Evolutionary conservation across 371 early-diverging fungal species (phyloP).

Genomic region (Mortierella sp.): DNA sequence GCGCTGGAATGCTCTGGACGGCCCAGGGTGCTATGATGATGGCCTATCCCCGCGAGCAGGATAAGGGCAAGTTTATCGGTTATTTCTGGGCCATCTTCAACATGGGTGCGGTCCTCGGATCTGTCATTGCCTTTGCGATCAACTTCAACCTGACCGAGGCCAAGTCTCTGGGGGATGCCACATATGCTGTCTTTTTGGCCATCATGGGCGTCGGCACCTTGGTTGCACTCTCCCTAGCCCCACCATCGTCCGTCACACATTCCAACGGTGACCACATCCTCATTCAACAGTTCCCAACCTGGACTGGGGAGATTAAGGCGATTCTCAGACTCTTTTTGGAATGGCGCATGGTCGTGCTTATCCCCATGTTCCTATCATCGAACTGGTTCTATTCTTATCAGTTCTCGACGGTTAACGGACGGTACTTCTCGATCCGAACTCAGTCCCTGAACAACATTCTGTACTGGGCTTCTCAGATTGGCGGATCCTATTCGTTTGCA

Average conservation of each 20-base stretch:
- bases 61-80: slow-evolving; percentile 81
- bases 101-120: slow-evolving; percentile 70
- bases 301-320: slow-evolving; percentile 65
- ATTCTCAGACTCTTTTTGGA: slow-evolving; percentile 73
- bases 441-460: slow-evolving; percentile 57
- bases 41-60: slow-evolving; percentile 81
- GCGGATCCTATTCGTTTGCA: slow-evolving; percentile 69
- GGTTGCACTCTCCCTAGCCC: slow-evolving; percentile 65
- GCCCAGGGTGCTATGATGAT: slow-evolving; percentile 87
- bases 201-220: slow-evolving; percentile 71
- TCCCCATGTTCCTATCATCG: slow-evolving; percentile 78
- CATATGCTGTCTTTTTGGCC: slow-evolving; percentile 74
- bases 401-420: slow-evolving; percentile 56
- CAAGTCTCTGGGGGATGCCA: slow-evolving; percentile 42
- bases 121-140: slow-evolving; percentile 74
- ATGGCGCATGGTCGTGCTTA: slow-evolving; percentile 67
- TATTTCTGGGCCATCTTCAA: slow-evolving; percentile 90
- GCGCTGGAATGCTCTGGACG: slow-evolving; percentile 74
- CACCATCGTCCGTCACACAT: slow-evolving; percentile 69
- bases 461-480: slow-evolving; percentile 79
- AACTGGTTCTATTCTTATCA: slow-evolving; percentile 86
- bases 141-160: slow-evolving; percentile 63
- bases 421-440: slow-evolving; percentile 47
- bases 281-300: slow-evolving; percentile 63
- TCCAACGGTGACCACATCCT: slow-evolving; percentile 73